Evolutionary conservation across 306 rosid genomes (phyloP).

Genomic region (Potentilla sterilis): DNA sequence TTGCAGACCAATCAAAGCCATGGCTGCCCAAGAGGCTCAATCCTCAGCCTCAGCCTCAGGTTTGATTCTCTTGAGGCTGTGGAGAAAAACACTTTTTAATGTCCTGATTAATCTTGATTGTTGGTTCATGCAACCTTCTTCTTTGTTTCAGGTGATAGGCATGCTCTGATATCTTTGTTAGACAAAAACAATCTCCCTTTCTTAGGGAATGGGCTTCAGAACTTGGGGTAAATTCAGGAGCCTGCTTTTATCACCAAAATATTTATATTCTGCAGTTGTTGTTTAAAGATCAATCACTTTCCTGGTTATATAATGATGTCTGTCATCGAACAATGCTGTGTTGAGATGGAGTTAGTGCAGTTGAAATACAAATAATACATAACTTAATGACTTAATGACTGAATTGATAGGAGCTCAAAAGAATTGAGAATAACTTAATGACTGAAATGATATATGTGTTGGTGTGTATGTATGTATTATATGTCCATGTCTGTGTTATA

Average conservation of each 20-base stretch:
- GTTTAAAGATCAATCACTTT: background rate
- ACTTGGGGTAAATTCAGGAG: constrained; percentile 60
- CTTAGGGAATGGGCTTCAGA: constrained; percentile 76
- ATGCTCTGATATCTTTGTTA: constrained; percentile 82
- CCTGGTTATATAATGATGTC: constrained; percentile 4
- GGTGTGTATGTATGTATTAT: too few relatives aligned
- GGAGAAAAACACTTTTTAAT: background rate
- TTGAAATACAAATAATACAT: background rate
- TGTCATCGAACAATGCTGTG: background rate
- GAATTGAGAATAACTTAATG: too few relatives aligned
- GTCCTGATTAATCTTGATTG: background rate
- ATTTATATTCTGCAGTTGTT: background rate
- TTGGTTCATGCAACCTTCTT: constrained; percentile 5
- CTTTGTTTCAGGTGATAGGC: constrained; percentile 60
- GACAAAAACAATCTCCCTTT: constrained; percentile 78
- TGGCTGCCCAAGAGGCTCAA: constrained; percentile 49
- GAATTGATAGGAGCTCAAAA: background rate
- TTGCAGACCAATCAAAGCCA: constrained; percentile 47
- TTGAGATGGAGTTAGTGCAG: background rate
- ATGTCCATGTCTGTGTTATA: background rate
- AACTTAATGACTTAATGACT: too few relatives aligned
- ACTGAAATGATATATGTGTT: too few relatives aligned
- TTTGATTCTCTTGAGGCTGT: constrained; percentile 6
- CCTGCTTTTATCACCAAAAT: background rate
- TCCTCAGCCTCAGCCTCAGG: constrained; percentile 42